phyloP scores from a whole-genome alignment of 169 alveolate genomes.

The Toxoplasma gondii region DNA sequence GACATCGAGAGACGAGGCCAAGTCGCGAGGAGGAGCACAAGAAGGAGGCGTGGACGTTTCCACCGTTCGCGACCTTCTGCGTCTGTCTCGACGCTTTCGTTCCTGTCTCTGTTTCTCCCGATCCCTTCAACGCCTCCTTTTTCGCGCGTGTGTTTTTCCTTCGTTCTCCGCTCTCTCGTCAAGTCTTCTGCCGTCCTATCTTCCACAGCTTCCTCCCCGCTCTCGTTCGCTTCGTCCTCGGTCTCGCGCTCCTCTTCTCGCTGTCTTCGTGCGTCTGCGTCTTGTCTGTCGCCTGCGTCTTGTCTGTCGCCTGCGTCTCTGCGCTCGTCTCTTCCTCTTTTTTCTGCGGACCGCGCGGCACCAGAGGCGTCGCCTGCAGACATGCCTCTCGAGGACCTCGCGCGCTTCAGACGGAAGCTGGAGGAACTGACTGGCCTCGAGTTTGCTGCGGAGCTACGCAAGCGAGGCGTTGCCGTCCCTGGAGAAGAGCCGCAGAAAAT shows the following conservation, averaged over 20 bases:
- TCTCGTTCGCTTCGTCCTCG: neutral
- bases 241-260: neutral
- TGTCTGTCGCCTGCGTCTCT: neutral
- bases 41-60: too few species aligned
- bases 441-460: neutral
- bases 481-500: neutral
- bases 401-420: neutral
- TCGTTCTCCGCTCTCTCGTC: too few species aligned
- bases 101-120: too few species aligned
- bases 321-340: neutral
- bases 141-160: too few species aligned
- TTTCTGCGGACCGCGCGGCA: neutral
- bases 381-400: neutral
- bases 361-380: neutral
- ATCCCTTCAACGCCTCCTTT: too few species aligned
- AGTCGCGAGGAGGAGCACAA: too few species aligned
- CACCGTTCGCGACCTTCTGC: too few species aligned
- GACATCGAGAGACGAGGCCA: too few species aligned
- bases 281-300: neutral
- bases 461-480: neutral
- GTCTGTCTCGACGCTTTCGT: too few species aligned
- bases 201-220: neutral
- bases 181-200: neutral
- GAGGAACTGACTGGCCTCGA: constrained; percentile 16
- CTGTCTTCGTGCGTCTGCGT: neutral